Percentiles rank a stretch among this genome's conserved stretches.
These are phyloP conservation scores for Raffaelea ambrosiae DNA, from an alignment of 2,329 filamentous ascomycete genomes.

Conservation along the genomic window DNA sequence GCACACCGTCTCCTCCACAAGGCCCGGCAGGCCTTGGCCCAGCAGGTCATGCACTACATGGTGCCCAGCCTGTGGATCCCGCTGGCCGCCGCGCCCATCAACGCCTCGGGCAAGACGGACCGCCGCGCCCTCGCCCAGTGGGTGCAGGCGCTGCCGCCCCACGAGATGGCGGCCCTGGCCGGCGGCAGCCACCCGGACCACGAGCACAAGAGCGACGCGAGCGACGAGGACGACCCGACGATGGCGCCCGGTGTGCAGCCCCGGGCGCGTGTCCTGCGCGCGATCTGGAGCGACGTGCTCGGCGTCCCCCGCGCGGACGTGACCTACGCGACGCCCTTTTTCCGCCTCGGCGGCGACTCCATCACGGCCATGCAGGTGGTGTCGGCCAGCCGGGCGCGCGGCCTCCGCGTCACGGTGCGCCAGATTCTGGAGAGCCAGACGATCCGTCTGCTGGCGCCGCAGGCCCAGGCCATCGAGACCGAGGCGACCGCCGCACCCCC, in stretches of 20 bases:
- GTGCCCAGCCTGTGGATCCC: background rate
- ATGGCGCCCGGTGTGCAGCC: background rate
- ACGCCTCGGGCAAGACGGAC: conserved; percentile 29
- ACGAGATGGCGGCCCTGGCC: conserved; percentile 13
- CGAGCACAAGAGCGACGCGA: background rate
- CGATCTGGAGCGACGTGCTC: conserved; percentile 38
- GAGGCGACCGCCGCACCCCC: background rate
- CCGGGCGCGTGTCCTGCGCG: conserved; percentile 29
- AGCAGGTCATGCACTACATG: background rate
- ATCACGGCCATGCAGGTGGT: conserved; percentile 37
- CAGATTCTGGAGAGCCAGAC: background rate
- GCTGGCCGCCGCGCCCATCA: conserved; percentile 8
- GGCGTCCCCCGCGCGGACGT: conserved; percentile 29
- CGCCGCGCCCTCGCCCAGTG: conserved; percentile 38
- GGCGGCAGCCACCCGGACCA: conserved; percentile 8
- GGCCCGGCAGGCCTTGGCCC: background rate
- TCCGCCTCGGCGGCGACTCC: too few relatives aligned
- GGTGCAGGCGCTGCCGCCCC: conserved; percentile 40
- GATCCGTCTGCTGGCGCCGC: background rate
- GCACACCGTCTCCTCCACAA: background rate
- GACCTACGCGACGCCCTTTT: conserved; percentile 33
- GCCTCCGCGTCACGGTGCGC: conserved; percentile 29
- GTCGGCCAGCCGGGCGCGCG: conserved; percentile 33
- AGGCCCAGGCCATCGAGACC: background rate
- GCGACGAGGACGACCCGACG: background rate